phyloP scores from a whole-genome alignment of 2,329 filamentous ascomycete species.

The Ascochyta rabiei region DNA sequence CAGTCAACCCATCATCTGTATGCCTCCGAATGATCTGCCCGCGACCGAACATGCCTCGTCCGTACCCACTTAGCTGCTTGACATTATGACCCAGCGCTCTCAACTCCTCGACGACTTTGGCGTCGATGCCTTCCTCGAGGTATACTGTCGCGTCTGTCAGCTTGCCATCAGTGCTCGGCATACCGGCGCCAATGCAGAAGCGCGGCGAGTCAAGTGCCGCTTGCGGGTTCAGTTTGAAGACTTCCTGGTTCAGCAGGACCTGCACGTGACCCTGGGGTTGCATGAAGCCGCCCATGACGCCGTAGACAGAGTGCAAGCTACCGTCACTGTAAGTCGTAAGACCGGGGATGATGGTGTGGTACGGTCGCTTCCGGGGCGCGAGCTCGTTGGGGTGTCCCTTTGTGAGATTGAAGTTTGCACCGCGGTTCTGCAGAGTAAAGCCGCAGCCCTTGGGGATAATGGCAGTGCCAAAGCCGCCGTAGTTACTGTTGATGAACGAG shows the following conservation, averaged over 20 bases:
- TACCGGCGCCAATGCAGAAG: conserved; percentile 82
- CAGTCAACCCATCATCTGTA: conserved; percentile 72
- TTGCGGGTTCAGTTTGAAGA: conserved; percentile 82
- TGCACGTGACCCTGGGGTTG: conserved; percentile 97
- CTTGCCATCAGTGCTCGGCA: conserved; percentile 64
- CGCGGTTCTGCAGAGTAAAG: conserved; percentile 94
- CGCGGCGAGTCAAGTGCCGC: conserved; percentile 88
- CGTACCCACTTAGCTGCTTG: conserved; percentile 68
- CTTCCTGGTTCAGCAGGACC: conserved; percentile 85
- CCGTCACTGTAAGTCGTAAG: conserved; percentile 82
- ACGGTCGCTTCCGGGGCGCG: conserved; percentile 83
- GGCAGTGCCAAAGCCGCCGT: conserved; percentile 82
- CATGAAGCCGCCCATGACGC: conserved; percentile 99
- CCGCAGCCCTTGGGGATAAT: conserved; percentile 87
- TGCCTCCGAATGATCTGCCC: conserved; percentile 85
- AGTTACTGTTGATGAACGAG: conserved; percentile 97
- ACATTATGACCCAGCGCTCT: conserved; percentile 74
- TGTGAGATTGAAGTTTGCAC: conserved; percentile 79
- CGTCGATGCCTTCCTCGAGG: conserved; percentile 80
- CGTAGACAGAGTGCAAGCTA: conserved; percentile 82
- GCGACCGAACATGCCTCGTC: conserved; percentile 76
- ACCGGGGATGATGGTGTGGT: conserved; percentile 97
- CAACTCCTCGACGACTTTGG: conserved; percentile 71
- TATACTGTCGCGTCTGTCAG: conserved; percentile 70
- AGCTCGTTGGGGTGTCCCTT: conserved; percentile 78